Base-by-base conservation (phyloP, 1,139 yeast genomes). In the Geotrichum klebahnii region DNA sequence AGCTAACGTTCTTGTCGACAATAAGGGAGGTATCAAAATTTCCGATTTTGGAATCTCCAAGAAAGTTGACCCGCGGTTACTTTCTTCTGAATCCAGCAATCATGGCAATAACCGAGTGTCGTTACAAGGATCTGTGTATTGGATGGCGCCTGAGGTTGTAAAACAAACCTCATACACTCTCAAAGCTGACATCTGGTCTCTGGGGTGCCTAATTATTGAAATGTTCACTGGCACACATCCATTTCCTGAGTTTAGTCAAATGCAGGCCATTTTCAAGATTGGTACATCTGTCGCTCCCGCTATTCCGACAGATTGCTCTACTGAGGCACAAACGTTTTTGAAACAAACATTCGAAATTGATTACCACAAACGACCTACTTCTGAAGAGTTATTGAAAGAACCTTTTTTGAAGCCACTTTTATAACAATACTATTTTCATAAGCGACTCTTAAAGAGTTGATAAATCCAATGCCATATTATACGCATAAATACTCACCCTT, bases 91-190 rank as follows among this genome's bases (percentile, higher is more conserved):
- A 20, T 14, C n/a, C 10, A 26, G 5, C 28, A 20, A 24, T 20
- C 14, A 17, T 4, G 14, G 29, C 19, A 72, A 76, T 22, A 81
- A 86, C 59, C 76, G 96, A 44, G 92, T 89, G 0, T 87, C 96
- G 0, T 67, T 90, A 44, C 97, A 89, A 68, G 97, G 97, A 0
- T 86, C 95, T 5, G 95, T 89, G 0, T 90, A 83, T 63, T 90
- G 97, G 97, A 90, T 90, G 97, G 96, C 97, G 0, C 97, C 97
- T 0, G 97, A 90, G 65, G 96, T 90, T 12, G 96, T 89, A 12
- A 86, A 87, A 61, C 96, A 89, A 63, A 82, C 88, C 0, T 86
- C 92, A 0, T 86, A 88, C 53, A 89, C 96, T 3, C 80, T 84
- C 47, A 87, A 86, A 64, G 95, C 95, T 0, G 97, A 90, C 65